These are phyloP conservation scores for Echinosophora koreensis DNA, from an alignment of 306 rosid species.

Conservation along the genomic window DNA sequence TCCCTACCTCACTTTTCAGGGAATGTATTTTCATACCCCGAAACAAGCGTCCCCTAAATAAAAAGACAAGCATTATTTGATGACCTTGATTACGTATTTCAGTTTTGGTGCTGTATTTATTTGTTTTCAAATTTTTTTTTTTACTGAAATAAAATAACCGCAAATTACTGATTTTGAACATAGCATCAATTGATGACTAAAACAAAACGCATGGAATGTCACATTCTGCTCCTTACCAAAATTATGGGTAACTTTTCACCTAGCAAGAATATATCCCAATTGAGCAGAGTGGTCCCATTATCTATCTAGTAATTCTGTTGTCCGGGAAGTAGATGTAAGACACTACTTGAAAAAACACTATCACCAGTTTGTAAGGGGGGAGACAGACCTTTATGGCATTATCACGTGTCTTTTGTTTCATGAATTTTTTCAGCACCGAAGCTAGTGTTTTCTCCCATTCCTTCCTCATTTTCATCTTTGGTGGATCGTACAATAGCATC, in stretches of 20 bases:
- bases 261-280: conserved; percentile 40
- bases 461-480: conserved; percentile 56
- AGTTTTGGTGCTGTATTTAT: not conserved
- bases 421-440: conserved; percentile 51
- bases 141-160: not conserved
- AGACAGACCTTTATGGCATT: conserved; percentile 33
- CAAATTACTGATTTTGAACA: not conserved
- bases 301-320: conserved; percentile 1
- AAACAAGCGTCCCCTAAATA: too few species aligned
- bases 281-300: conserved; percentile 34
- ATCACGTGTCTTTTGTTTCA: conserved; percentile 23
- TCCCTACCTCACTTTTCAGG: too few species aligned
- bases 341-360: not conserved
- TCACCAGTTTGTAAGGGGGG: conserved; percentile 38
- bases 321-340: conserved; percentile 7
- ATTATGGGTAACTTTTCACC: conserved; percentile 42
- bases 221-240: conserved; percentile 48
- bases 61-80: too few species aligned
- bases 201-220: conserved; percentile 17
- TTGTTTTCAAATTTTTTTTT: not conserved
- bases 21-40: too few species aligned
- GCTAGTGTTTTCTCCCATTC: conserved; percentile 50
- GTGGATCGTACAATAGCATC: conserved; percentile 46
- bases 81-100: too few species aligned
- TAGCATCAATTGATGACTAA: not conserved